These are phyloP conservation scores for Aspergillus nomiae DNA, from an alignment of 2,329 filamentous ascomycete genomes.

Conservation along the genomic window DNA sequence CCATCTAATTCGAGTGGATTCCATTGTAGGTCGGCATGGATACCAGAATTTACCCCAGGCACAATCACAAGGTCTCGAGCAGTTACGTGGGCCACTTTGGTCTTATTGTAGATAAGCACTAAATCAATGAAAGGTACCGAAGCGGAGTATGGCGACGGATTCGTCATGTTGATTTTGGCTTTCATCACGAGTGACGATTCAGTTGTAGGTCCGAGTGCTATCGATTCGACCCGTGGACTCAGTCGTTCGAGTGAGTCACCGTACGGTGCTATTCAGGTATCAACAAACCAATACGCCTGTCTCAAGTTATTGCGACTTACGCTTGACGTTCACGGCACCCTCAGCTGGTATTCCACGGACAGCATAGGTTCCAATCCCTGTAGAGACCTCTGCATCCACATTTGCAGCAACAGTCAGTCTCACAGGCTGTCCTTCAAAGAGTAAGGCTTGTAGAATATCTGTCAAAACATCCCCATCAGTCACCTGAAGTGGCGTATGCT, in stretches of 20 bases:
- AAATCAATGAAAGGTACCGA: constrained; percentile 78
- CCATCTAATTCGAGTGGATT: constrained; percentile 68
- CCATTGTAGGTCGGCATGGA: constrained; percentile 72
- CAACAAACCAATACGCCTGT: constrained; percentile 29
- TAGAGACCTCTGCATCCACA: constrained; percentile 81
- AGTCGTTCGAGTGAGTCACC: constrained; percentile 55
- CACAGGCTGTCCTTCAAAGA: constrained; percentile 74
- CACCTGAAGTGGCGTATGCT: constrained; percentile 78
- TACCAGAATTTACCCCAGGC: constrained; percentile 70
- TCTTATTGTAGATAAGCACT: constrained; percentile 72
- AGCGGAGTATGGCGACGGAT: constrained; percentile 85
- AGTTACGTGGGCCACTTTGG: constrained; percentile 73
- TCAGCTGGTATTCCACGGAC: constrained; percentile 80
- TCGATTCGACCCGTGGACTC: constrained; percentile 67
- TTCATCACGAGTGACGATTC: constrained; percentile 69
- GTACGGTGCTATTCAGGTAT: constrained; percentile 57
- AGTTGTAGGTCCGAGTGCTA: constrained; percentile 74
- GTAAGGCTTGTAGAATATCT: constrained; percentile 75
- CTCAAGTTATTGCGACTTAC: constrained; percentile 63
- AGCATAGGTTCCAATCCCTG: constrained; percentile 76
- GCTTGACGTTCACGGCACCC: constrained; percentile 87
- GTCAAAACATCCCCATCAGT: constrained; percentile 78
- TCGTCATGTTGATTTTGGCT: constrained; percentile 79
- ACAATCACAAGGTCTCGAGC: constrained; percentile 64
- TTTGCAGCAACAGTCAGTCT: constrained; percentile 72